Percentiles rank a stretch among this genome's conserved stretches.
These are phyloP conservation scores for Cucumis hystrix DNA, from an alignment of 306 rosid species.

Conservation along the genomic window DNA sequence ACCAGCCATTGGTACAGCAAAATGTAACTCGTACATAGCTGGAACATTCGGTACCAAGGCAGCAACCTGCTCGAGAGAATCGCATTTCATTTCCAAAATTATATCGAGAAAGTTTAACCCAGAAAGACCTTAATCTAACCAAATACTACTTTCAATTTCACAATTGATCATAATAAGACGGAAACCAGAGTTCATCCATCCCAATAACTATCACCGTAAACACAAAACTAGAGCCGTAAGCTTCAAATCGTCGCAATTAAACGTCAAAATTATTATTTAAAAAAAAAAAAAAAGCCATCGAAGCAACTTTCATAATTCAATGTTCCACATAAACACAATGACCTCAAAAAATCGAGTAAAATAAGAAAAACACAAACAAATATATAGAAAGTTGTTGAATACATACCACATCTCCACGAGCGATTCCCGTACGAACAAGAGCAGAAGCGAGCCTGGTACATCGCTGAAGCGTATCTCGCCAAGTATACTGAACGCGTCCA, in stretches of 20 bases:
- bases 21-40: constrained; percentile 76
- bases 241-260: neutral
- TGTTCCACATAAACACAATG: neutral
- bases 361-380: neutral
- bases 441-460: constrained; percentile 68
- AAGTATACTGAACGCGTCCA: constrained; percentile 34
- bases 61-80: constrained; percentile 43
- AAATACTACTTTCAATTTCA: neutral
- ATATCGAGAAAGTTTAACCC: neutral
- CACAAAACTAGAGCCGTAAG: neutral
- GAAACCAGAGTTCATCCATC: neutral
- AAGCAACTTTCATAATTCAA: neutral
- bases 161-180: neutral
- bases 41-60: constrained; percentile 66
- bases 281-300: neutral
- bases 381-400: neutral
- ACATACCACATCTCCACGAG: constrained; percentile 48
- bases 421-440: constrained; percentile 31
- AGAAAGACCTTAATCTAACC: neutral
- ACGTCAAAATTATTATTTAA: neutral
- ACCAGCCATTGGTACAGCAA: constrained; percentile 87
- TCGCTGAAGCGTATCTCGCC: constrained; percentile 55
- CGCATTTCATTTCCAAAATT: neutral
- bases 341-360: neutral
- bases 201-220: neutral